Evolutionary conservation across 2,329 filamentous ascomycete genomes (phyloP).

Genomic region (Alternaria novae-zelandiae): DNA sequence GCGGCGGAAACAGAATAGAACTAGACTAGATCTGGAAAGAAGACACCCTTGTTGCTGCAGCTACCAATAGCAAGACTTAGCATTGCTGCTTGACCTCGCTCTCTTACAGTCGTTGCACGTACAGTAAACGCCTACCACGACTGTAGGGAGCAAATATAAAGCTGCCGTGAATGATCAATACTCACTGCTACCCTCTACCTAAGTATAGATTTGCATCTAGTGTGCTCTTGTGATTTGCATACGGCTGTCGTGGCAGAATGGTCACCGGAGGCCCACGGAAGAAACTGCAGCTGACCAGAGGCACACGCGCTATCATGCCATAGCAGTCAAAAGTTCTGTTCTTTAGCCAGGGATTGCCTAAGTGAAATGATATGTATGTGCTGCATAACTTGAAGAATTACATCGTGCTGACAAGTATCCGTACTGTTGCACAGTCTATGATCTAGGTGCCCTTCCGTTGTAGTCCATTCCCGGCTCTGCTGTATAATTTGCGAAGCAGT

Average conservation of each 20-base stretch:
- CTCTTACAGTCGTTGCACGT: not conserved
- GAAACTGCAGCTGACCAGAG: not conserved
- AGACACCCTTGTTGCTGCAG: conserved; percentile 20
- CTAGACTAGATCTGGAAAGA: conserved; percentile 19
- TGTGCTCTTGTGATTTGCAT: not conserved
- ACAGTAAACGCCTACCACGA: not conserved
- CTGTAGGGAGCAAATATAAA: not conserved
- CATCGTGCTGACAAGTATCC: not conserved
- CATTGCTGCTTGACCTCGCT: not conserved
- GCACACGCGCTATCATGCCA: not conserved
- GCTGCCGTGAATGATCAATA: not conserved
- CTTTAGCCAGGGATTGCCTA: not conserved
- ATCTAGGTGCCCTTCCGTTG: conserved; percentile 30
- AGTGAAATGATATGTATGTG: not conserved
- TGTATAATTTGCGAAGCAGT: conserved; percentile 41
- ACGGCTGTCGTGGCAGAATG: not conserved
- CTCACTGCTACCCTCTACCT: not conserved
- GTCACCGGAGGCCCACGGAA: not conserved
- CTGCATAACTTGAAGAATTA: not conserved
- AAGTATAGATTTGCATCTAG: not conserved
- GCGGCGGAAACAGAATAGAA: conserved; percentile 10
- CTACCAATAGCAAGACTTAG: not conserved
- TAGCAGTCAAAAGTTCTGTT: not conserved
- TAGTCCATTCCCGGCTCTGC: conserved; percentile 31
- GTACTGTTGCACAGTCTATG: not conserved